phyloP scores from a whole-genome alignment of 2,329 filamentous ascomycete species.

The Aspergillus jensenii region DNA sequence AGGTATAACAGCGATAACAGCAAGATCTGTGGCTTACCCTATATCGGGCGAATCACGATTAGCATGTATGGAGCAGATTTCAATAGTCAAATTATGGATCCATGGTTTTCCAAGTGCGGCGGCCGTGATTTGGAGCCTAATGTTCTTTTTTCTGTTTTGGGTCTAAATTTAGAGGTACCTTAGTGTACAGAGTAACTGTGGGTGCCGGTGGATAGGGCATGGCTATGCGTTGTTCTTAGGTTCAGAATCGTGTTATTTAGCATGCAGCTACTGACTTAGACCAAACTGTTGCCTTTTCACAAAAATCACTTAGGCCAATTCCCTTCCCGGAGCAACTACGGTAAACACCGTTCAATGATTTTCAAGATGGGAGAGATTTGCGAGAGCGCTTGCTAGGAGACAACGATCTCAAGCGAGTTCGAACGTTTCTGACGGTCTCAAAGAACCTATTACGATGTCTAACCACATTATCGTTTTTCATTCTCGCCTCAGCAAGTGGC shows the following conservation, averaged over 20 bases:
- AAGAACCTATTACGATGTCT: constrained; percentile 1
- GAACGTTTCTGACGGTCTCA: not conserved
- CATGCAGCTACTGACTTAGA: not conserved
- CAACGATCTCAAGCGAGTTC: constrained; percentile 2
- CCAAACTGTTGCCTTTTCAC: not conserved
- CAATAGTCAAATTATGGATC: not conserved
- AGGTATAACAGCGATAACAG: too few relatives aligned
- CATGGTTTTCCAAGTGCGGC: not conserved
- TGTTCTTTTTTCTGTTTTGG: not conserved
- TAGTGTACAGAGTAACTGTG: not conserved
- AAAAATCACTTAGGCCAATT: not conserved
- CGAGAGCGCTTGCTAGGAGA: constrained; percentile 3
- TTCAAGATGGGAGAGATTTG: not conserved
- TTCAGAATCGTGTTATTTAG: not conserved
- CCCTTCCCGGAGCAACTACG: not conserved
- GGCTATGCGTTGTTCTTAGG: not conserved
- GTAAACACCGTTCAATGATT: not conserved
- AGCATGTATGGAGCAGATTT: not conserved
- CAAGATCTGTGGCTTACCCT: not conserved
- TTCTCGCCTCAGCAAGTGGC: not conserved
- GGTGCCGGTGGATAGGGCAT: not conserved
- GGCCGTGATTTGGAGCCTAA: not conserved
- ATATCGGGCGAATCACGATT: not conserved
- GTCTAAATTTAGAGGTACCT: not conserved
- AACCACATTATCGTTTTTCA: not conserved